Evolutionary conservation across 371 early-diverging fungal genomes (phyloP), one percentile per base, ranked within the genome.

Genomic region (Mucor lusitanicus): DNA sequence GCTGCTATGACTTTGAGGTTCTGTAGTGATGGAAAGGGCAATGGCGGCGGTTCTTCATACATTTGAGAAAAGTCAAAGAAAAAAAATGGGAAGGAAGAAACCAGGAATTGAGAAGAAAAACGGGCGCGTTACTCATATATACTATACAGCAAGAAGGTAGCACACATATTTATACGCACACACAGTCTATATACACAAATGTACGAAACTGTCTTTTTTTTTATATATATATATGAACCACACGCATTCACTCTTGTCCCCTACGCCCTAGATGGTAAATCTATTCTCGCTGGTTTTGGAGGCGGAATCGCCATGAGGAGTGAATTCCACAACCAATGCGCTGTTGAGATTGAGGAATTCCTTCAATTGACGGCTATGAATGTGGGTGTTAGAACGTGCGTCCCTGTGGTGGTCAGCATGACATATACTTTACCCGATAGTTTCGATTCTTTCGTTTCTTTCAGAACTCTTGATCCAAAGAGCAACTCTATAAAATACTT

Each of bases 391-490:
- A 21, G 23, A 21, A 48, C 23, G 7, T 8, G 7, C 2, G 21
- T 48, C 19, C 23, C 9, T 21, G n/a, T 3, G 19, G 2, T 48
- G 6, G 2, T 9, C n/a, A 48, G 9, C 48, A 48, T 48, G 4
- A 21, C 23, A 33, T 12, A 33, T 46, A 46, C 61, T 40, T 39
- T 79, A 91, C 90, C 92, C 92, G 63, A 91, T 84, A 32, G 77
- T 76, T 63, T 83, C 74, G 65, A 81, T 76, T 55, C 75, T 73
- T 42, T 89, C 90, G 60, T 81, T 82, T 69, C 89, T 85, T 56
- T 85, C 77, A 6, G 89, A 87, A 12, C 87, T 85, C 67, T 89
- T 90, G 12, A 94, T 95, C 98, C 98, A 98, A 33, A 98, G 70
- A 17, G 94, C 85, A 71, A 97, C 83, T 72, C 96, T 85, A 82